Evolutionary conservation across 257 asterid genomes (phyloP).

Genomic region (Nyctanthes arbortristis): DNA sequence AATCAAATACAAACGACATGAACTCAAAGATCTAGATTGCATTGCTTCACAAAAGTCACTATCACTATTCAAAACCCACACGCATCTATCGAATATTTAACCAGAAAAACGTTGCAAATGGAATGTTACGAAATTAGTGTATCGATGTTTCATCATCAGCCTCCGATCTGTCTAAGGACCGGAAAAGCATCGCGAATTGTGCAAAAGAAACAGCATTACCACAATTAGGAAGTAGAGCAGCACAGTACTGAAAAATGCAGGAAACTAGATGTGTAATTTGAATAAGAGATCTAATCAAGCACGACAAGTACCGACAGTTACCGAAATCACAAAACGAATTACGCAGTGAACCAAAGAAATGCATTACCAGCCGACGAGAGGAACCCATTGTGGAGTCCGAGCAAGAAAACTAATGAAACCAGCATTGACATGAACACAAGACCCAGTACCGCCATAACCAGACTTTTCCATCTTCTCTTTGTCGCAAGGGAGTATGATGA

Average conservation of each 20-base stretch:
- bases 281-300: constrained; percentile 34
- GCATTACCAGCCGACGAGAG: constrained; percentile 60
- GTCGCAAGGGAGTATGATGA: constrained; percentile 53
- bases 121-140: background rate
- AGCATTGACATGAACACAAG: constrained; percentile 90
- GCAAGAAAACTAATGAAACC: constrained; percentile 80
- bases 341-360: background rate
- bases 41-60: background rate
- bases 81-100: background rate
- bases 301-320: constrained; percentile 8
- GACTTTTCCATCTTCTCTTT: constrained; percentile 86
- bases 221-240: constrained; percentile 17
- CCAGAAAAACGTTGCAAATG: background rate
- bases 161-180: background rate
- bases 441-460: constrained; percentile 71
- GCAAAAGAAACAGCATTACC: constrained; percentile 17
- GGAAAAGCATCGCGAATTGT: background rate
- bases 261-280: constrained; percentile 14
- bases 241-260: background rate
- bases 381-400: constrained; percentile 76
- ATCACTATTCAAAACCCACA: no score
- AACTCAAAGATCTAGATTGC: background rate
- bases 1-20: background rate
- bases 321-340: background rate
- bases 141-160: background rate